Conservation (phyloP, 228 moss, liverwort and hornwort genomes). For the Sphagnum fallax region DNA sequence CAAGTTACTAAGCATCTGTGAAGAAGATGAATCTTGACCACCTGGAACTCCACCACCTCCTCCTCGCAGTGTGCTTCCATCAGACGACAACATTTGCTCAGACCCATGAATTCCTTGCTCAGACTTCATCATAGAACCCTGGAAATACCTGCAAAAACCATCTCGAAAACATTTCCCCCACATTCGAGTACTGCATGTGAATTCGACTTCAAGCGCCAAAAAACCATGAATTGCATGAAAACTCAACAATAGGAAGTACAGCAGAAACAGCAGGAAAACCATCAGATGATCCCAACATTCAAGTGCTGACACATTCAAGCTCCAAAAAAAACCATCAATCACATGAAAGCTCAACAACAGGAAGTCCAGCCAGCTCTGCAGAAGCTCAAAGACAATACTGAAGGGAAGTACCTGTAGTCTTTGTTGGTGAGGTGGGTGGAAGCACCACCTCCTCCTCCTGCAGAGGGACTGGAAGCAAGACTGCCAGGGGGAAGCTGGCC, state of each 20-base stretch:
- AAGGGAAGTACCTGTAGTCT: slow-evolving; percentile 60
- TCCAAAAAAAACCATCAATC: too few species aligned
- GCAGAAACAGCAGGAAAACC: too few species aligned
- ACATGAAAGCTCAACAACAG: too few species aligned
- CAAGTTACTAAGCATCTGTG: slow-evolving; percentile 72
- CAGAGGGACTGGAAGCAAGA: slow-evolving; percentile 54
- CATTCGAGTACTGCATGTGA: too few species aligned
- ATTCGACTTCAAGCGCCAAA: too few species aligned
- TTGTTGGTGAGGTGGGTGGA: slow-evolving; percentile 56
- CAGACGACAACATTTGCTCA: slow-evolving; percentile 92
- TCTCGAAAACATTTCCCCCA: neutral
- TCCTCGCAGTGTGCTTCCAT: slow-evolving; percentile 77
- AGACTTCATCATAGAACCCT: slow-evolving; percentile 74
- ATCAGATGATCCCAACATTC: too few species aligned
- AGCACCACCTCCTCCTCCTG: slow-evolving; percentile 22
- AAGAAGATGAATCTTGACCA: slow-evolving; percentile 41
- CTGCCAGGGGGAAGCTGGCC: slow-evolving; percentile 49
- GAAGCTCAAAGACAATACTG: too few species aligned
- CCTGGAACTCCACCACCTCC: slow-evolving; percentile 15
- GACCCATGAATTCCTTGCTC: slow-evolving; percentile 77
- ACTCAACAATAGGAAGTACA: too few species aligned
- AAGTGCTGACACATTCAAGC: too few species aligned
- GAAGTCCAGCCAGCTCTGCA: too few species aligned
- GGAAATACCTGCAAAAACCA: slow-evolving; percentile 60
- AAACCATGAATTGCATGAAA: too few species aligned